Base-by-base conservation (phyloP, 495 filamentous ascomycete species). In the Massariosphaeria phaeospora region DNA sequence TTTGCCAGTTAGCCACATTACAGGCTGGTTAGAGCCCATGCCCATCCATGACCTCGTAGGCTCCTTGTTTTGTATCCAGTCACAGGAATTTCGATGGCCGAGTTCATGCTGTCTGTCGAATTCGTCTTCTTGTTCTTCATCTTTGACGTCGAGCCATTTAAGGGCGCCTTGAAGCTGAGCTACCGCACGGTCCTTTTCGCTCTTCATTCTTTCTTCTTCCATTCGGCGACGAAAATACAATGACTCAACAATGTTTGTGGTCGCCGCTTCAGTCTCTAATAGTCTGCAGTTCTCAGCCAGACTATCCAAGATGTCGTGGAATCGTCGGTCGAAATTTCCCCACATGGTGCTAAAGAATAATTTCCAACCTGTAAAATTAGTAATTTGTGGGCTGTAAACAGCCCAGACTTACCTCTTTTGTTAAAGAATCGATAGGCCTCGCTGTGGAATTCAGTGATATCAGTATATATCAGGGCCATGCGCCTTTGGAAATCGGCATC, bases 401-500 rank as follows among this genome's bases (percentile, higher is more conserved):
- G n/a, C n/a, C n/a, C n/a, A n/a, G n/a, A n/a, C n/a, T n/a, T n/a
- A n/a, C n/a, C n/a, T n/a, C n/a, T n/a, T n/a, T 42, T 23, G 13
- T 47, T 38, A 20, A 61, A 39, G 29, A 54, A 61, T 24, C 48
- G 47, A 27, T 61, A 61, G 2, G 51, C 50, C 13, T 48, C 38
- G 9, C 33, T 35, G 41, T 61, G 51, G 33, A 61, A 61, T 13
- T 56, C 42, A 2, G 56, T 29, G 21, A 61, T 52, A 24, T 61
- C 47, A 10, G 52, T 42, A 30, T 61, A 61, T 33, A 52, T 38
- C 9, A 55, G 23, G 8, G 44, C 58, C 33, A 56, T 33, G 10
- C 33, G 18, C n/a, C 34, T 38, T 18, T 61, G 58, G 40, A 61
- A 56, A 33, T 45, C 52, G 7, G 26, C 18, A 26, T 56, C 45